Evolutionary conservation across 768 basidiomycete species (phyloP), one percentile per base, ranked within the genome.

Genomic region (Pisolithus marmoratus): DNA sequence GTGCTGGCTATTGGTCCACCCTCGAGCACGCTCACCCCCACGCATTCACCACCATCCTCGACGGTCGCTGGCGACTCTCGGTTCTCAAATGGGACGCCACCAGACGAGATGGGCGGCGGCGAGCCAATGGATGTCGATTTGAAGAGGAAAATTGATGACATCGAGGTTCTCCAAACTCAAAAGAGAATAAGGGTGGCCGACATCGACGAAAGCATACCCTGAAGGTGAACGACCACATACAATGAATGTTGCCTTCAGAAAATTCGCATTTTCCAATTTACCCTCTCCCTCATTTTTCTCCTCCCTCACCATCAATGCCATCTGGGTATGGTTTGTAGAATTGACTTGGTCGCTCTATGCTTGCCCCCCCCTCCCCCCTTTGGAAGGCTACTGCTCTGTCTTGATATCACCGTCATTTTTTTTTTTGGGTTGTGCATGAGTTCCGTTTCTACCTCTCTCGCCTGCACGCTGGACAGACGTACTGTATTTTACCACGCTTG

Each of bases 101-200:
- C 59, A 49, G 76, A 79, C 42, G 68, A 69, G 50, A 72, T 72
- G 11, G 60, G 64, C 14, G 34, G 34, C 34, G 68, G 73, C 53
- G 70, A 73, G 55, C 70, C 77, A 26, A 72, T 74, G 60, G 82
- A 81, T 17, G 50, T 72, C 51, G 84, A 86, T 56, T 62, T 82
- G 67, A 85, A 85, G 73, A 72, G 82, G 66, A 72, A 75, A 60
- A 61, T 79, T 64, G 80, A 83, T 50, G 78, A 80, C 58, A 57
- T 75, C 51, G 82, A 80, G 51, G 62, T 71, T 53, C 65, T 58
- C 34, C 78, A 81, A 59, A 77, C 78, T 51, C 69, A 74, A 56
- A 88, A 88, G 81, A 85, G 84, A 78, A 81, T 87, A 79, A 77
- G 83, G 66, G 78, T 86, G 72, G 81, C 81, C 57, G 73, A 74